These are phyloP conservation scores for Aegilops tauschii DNA, from an alignment of 176 grass and related monocot genomes.

Conservation along the genomic window DNA sequence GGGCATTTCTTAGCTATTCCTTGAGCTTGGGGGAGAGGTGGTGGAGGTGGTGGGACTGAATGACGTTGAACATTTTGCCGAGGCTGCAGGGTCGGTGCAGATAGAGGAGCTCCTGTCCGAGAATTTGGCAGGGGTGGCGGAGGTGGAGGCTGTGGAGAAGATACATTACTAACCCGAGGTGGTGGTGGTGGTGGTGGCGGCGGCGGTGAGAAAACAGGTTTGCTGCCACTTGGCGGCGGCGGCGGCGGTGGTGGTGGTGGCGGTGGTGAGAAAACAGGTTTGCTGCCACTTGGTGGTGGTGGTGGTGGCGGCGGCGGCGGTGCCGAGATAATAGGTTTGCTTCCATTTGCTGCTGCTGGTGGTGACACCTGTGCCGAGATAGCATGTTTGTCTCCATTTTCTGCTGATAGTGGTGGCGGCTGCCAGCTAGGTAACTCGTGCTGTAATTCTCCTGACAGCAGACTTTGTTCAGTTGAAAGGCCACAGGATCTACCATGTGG, in stretches of 20 bases:
- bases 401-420: background rate
- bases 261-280: background rate
- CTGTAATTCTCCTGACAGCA: slow-evolving; percentile 1
- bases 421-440: background rate
- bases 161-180: background rate
- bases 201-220: background rate
- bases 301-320: background rate
- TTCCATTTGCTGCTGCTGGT: slow-evolving; percentile 14
- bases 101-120: slow-evolving; percentile 11
- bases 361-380: background rate
- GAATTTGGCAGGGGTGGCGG: slow-evolving; percentile 27
- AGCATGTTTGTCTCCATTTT: background rate
- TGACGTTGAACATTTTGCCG: slow-evolving; percentile 27
- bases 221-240: slow-evolving; percentile 13
- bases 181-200: slow-evolving; percentile 4
- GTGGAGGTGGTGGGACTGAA: slow-evolving; percentile 21
- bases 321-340: background rate
- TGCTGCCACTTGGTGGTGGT: slow-evolving; percentile 23
- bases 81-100: slow-evolving; percentile 6
- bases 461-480: slow-evolving; percentile 30
- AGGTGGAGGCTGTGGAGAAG: slow-evolving; percentile 11
- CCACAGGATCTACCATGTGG: slow-evolving; percentile 16
- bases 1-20: slow-evolving; percentile 28
- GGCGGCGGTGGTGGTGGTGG: background rate
- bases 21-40: slow-evolving; percentile 23